Conservation (phyloP, 2,329 filamentous ascomycete genomes). For the Colletotrichum sp. region DNA sequence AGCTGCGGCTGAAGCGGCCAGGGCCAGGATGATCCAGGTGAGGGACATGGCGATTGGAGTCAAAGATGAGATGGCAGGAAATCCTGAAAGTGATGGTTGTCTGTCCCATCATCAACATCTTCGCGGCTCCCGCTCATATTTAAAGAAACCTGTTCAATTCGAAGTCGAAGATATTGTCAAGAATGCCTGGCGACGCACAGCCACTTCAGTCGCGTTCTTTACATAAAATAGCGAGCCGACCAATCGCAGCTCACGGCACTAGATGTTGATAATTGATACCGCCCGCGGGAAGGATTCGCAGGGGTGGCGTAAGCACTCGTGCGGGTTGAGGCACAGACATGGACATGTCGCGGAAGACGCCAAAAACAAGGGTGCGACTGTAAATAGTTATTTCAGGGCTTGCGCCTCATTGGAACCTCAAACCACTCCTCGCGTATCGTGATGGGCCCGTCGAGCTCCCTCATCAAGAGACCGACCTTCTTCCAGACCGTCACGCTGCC, state of each 20-base stretch:
- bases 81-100: neutral
- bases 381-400: neutral
- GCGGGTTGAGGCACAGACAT: neutral
- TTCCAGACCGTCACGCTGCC: neutral
- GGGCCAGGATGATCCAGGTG: neutral
- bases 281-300: neutral
- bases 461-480: conserved; percentile 9
- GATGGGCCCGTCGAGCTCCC: neutral
- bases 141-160: neutral
- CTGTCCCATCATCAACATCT: neutral
- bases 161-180: neutral
- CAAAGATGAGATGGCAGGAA: neutral
- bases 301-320: neutral
- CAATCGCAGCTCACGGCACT: neutral
- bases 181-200: neutral
- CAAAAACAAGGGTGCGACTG: neutral
- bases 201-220: neutral
- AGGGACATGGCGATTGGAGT: neutral
- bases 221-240: neutral
- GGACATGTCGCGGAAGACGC: neutral
- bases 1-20: neutral
- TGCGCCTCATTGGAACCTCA: neutral
- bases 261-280: neutral
- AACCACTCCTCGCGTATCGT: neutral
- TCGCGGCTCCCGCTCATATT: neutral